Conservation (phyloP, 75 land plant genomes). For the Picea sitchensis region DNA sequence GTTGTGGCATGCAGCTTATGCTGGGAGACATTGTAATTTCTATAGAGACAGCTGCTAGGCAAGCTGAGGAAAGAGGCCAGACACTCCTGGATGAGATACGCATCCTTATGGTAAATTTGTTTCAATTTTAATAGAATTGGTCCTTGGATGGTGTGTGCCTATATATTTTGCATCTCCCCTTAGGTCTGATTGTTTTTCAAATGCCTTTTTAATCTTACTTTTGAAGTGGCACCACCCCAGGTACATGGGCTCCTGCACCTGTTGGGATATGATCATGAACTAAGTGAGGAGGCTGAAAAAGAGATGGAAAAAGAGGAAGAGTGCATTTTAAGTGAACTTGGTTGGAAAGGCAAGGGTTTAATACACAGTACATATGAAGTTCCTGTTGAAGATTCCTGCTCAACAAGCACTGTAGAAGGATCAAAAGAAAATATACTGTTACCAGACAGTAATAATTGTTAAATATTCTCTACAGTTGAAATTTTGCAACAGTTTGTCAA, state of each 20-base stretch:
- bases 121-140: neutral
- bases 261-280: conserved; percentile 47
- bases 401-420: conserved; percentile 7
- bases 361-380: conserved; percentile 14
- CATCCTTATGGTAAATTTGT: conserved; percentile 44
- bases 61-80: conserved; percentile 47
- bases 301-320: conserved; percentile 49
- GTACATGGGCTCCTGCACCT: conserved; percentile 51
- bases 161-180: neutral
- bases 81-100: conserved; percentile 39
- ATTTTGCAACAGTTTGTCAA: conserved; percentile 44
- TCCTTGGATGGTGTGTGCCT: neutral
- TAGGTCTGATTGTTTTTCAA: neutral
- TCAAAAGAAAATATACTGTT: neutral
- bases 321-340: conserved; percentile 30
- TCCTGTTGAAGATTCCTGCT: neutral
- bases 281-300: conserved; percentile 24
- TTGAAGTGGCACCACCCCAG: conserved; percentile 9
- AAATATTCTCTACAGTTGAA: conserved; percentile 40
- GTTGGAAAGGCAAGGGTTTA: conserved; percentile 45
- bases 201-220: neutral
- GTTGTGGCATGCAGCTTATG: conserved; percentile 25
- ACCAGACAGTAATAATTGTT: conserved; percentile 21
- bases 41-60: conserved; percentile 43
- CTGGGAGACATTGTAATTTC: conserved; percentile 51